Conservation (phyloP, 805 yeast genomes). For the Kodamaea jinghongensis region DNA sequence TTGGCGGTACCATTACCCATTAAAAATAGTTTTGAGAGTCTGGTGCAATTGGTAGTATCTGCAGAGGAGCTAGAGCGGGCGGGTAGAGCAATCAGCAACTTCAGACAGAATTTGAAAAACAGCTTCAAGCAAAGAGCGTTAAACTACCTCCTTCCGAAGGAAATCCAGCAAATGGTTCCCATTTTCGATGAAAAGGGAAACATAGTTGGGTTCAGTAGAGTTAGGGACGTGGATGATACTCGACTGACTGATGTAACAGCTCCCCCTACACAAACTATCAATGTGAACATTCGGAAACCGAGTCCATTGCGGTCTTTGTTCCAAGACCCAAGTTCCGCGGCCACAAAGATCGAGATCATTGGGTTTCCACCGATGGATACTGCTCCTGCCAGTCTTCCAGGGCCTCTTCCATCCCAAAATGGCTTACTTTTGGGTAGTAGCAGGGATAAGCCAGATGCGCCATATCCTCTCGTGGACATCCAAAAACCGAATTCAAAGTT, state of each 20-base stretch:
- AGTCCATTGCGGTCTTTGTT: no score
- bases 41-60: constrained; percentile 9
- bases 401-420: no score
- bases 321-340: no score
- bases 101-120: constrained; percentile 9
- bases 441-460: no score
- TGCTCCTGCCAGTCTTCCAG: no score
- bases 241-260: no score
- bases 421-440: no score
- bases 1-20: constrained; percentile 1
- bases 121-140: constrained; percentile 11
- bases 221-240: neutral
- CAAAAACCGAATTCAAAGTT: no score
- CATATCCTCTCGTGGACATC: no score
- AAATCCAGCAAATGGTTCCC: constrained; percentile 9
- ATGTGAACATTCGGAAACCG: constrained; percentile 5
- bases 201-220: constrained; percentile 5
- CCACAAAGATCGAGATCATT: no score
- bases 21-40: constrained; percentile 5
- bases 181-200: constrained; percentile 8
- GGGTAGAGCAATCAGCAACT: constrained; percentile 1
- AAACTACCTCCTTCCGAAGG: constrained; percentile 9
- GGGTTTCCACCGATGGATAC: no score
- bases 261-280: constrained; percentile 1
- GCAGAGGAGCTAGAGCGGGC: constrained; percentile 10